Conservation (phyloP, 225 moss, liverwort and hornwort species). For the Sphagnum contortum region DNA sequence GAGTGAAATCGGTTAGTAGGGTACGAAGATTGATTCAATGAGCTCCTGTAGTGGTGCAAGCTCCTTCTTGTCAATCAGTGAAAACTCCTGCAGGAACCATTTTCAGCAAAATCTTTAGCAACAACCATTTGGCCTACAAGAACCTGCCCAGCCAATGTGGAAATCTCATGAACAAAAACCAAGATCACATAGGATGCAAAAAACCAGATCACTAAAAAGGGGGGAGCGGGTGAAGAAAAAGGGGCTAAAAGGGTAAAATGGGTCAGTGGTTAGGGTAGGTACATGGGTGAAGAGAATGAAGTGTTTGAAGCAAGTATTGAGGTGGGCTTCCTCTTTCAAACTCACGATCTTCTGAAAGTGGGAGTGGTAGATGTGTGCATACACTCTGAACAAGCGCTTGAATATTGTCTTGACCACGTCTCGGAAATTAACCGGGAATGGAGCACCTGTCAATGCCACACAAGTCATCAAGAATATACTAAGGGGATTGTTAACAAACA, state of each 20-base stretch:
- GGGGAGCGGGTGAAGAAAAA: too few relatives aligned
- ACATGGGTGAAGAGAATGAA: conserved; percentile 98
- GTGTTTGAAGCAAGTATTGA: conserved; percentile 99
- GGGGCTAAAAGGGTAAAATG: neutral
- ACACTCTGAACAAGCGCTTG: conserved; percentile 94
- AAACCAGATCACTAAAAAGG: too few relatives aligned
- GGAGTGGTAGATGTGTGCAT: conserved; percentile 97
- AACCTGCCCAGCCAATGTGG: too few relatives aligned
- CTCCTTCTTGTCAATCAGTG: conserved; percentile 97
- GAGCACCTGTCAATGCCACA: conserved; percentile 51
- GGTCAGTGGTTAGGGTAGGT: conserved; percentile 4
- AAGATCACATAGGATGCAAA: too few relatives aligned
- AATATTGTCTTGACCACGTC: conserved; percentile 97
- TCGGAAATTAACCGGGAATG: conserved; percentile 88
- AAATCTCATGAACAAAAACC: too few relatives aligned
- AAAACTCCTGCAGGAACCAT: conserved; percentile 55
- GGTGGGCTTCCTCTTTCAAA: conserved; percentile 90
- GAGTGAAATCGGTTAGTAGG: conserved; percentile 40
- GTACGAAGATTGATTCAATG: conserved; percentile 90
- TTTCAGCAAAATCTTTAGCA: too few relatives aligned
- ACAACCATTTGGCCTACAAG: too few relatives aligned
- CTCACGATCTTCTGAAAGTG: conserved; percentile 99
- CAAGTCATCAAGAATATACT: neutral
- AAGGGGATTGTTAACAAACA: too few relatives aligned
- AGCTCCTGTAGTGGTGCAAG: conserved; percentile 98